Evolutionary conservation across 2,329 filamentous ascomycete species (phyloP).

Genomic region (Capronia epimyces): DNA sequence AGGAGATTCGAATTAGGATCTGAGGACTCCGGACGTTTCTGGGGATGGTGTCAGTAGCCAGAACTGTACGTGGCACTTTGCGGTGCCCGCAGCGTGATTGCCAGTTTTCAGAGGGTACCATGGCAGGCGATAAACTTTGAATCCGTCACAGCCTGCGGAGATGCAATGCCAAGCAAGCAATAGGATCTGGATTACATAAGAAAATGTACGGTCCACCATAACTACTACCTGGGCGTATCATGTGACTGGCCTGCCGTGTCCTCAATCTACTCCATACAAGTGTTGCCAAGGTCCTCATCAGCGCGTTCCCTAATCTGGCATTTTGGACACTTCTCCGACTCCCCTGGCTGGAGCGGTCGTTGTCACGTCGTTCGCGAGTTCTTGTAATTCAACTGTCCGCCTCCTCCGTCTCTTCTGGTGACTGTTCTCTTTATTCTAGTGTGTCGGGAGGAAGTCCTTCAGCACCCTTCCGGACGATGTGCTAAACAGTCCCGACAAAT

Average conservation of each 20-base stretch:
- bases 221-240: no score
- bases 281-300: not conserved
- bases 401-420: not conserved
- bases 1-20: not conserved
- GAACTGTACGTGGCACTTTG: not conserved
- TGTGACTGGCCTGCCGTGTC: no score
- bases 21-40: not conserved
- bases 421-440: not conserved
- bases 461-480: not conserved
- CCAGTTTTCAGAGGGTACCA: no score
- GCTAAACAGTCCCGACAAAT: not conserved
- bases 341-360: constrained; percentile 3
- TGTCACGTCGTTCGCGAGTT: not conserved
- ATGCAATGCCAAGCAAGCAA: not conserved
- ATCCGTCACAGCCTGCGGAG: no score
- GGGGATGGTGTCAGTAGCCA: not conserved
- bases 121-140: no score
- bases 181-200: no score
- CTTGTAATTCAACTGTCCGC: not conserved
- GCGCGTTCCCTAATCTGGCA: not conserved
- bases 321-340: constrained; percentile 13
- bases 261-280: not conserved
- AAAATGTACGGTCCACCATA: no score
- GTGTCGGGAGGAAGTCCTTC: not conserved
- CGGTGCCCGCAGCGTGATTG: not conserved